These are phyloP conservation scores for Pezicula radicicola DNA, from an alignment of 2,329 filamentous ascomycete species.

Conservation along the genomic window DNA sequence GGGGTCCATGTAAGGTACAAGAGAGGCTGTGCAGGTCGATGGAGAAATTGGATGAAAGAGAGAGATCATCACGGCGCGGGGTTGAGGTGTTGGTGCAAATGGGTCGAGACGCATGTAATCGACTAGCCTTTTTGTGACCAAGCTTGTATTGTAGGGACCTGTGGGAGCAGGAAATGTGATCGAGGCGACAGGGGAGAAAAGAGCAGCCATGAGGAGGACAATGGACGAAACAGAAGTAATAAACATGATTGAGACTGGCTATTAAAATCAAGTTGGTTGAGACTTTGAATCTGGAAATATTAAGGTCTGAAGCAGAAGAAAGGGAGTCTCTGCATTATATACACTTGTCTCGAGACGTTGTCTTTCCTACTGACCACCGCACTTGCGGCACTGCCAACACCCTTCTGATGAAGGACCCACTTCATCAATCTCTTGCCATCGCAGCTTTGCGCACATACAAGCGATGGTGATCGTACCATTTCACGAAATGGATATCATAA, in stretches of 20 bases:
- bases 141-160: conserved; percentile 13
- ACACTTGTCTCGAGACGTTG: too few relatives aligned
- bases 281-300: too few relatives aligned
- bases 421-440: too few relatives aligned
- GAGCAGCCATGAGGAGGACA: neutral
- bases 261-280: too few relatives aligned
- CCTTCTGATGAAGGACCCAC: too few relatives aligned
- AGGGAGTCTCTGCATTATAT: too few relatives aligned
- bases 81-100: conserved; percentile 16
- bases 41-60: conserved; percentile 22
- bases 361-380: too few relatives aligned
- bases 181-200: neutral
- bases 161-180: neutral
- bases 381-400: too few relatives aligned
- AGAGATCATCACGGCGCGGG: conserved; percentile 26
- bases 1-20: conserved; percentile 25
- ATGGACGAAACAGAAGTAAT: neutral
- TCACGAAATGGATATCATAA: too few relatives aligned
- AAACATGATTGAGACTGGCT: neutral
- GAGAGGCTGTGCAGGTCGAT: conserved; percentile 4
- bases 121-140: conserved; percentile 9
- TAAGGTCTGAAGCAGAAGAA: too few relatives aligned
- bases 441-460: too few relatives aligned
- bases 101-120: conserved; percentile 25
- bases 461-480: too few relatives aligned